Base-by-base conservation (phyloP, 2,329 filamentous ascomycete species). In the Calonectria montana region DNA sequence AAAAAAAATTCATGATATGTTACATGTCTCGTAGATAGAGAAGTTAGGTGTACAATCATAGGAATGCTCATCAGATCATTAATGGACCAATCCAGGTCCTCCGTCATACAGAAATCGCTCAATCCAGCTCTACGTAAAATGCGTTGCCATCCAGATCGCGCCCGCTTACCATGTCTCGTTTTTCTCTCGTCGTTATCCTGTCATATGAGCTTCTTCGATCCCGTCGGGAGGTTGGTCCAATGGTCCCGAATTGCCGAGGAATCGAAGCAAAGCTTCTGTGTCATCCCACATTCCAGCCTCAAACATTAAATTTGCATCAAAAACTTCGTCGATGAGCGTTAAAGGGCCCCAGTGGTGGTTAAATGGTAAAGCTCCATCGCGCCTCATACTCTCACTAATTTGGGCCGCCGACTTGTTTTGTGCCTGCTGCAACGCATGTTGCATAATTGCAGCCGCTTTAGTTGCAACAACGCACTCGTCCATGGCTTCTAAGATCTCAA, bases 401-500 rank as follows among this genome's bases (percentile, higher is more conserved):
- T 61, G 68, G 12, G 68, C 55, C 3, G 68, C 63, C 7, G 68
- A 67, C 15, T 59, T 71, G 6, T 59, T 53, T 13, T 65, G 57
- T 8, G 59, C 59, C n/a, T 71, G 64, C 8, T 63, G n/a, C 13
- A 68, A 9, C 1, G 69, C 69, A 6, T 71, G 57, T 7, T 43
- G 47, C 4, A 68, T 67, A 21, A 71, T 67, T 0, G 57, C 59
- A 3, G 65, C 59, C 1, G 69, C 69, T 13, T 68, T 68, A 4
- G 59, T 57, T 4, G 69, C 65, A 2, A 68, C 69, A 3, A 71
- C 69, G n/a, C 65, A 71, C 23, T 71, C 69, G 6, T 71, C 69
- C 69, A 71, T 71, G 4, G 59, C 67, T 6, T 68, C 65, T 37
- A 71, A 65, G 10, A 71, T 71, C n/a, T 71, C 69, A 21, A 68